Evolutionary conservation across 331 rosid genomes (phyloP).

Genomic region (Cydonia oblonga): DNA sequence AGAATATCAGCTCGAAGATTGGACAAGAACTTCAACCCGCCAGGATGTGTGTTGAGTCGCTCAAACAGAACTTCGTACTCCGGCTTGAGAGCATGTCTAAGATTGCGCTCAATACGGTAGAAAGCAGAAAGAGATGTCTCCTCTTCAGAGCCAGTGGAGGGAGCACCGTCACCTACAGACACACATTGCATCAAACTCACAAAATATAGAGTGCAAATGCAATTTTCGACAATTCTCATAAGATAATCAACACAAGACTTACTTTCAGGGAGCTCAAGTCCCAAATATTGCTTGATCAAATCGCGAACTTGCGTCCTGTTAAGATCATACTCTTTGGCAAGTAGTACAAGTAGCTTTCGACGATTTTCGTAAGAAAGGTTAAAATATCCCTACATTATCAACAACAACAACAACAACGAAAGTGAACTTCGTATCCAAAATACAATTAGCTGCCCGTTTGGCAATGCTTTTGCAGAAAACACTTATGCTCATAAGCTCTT

Average conservation of each 20-base stretch:
- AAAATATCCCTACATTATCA: slow-evolving; percentile 62
- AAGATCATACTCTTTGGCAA: slow-evolving; percentile 81
- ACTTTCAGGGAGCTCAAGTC: slow-evolving; percentile 65
- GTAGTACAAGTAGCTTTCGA: slow-evolving; percentile 45
- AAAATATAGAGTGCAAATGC: background rate
- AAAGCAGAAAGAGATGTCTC: slow-evolving; percentile 49
- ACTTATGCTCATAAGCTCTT: too few relatives aligned
- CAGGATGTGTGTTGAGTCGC: slow-evolving; percentile 82
- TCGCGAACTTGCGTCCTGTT: slow-evolving; percentile 66
- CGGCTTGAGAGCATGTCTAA: slow-evolving; percentile 82
- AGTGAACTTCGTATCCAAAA: background rate
- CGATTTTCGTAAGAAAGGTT: slow-evolving; percentile 55
- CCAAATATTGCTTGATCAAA: slow-evolving; percentile 75
- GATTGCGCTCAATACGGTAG: slow-evolving; percentile 62
- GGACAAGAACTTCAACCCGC: slow-evolving; percentile 77
- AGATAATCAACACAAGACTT: slow-evolving; percentile 20
- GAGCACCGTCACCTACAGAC: slow-evolving; percentile 36
- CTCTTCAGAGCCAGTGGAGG: slow-evolving; percentile 39
- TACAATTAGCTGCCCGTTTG: background rate
- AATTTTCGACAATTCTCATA: background rate
- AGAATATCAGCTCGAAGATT: slow-evolving; percentile 75
- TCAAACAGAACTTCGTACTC: slow-evolving; percentile 77
- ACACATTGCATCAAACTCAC: slow-evolving; percentile 4
- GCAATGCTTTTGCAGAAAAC: too few relatives aligned
- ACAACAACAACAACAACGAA: background rate